Evolutionary conservation across 345 rosid genomes (phyloP).

Genomic region (thale cress (Arabidopsis thaliana)): DNA sequence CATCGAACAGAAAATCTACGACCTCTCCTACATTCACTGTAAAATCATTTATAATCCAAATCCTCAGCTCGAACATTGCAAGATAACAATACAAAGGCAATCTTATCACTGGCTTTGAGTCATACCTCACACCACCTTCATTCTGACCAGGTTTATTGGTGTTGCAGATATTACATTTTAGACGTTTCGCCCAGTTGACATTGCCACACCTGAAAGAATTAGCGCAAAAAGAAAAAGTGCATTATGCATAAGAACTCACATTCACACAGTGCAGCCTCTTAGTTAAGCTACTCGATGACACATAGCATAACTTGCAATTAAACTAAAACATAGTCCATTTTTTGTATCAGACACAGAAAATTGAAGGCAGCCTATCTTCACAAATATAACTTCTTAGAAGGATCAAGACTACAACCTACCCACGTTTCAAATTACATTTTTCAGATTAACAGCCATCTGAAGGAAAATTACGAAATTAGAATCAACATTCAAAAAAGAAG

Average conservation of each 20-base stretch:
- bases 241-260: background rate
- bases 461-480: background rate
- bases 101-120: background rate
- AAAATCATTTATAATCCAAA: background rate
- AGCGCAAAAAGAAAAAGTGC: background rate
- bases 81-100: constrained; percentile 11
- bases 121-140: constrained; percentile 97
- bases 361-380: background rate
- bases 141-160: constrained; percentile 95
- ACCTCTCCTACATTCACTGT: background rate
- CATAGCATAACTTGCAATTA: background rate
- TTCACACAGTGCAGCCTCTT: constrained; percentile 4
- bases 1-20: background rate
- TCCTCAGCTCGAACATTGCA: background rate
- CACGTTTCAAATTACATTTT: constrained; percentile 1
- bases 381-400: background rate
- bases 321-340: background rate
- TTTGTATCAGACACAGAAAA: background rate
- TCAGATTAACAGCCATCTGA: constrained; percentile 8
- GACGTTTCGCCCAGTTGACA: constrained; percentile 97
- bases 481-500: background rate
- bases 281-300: constrained; percentile 4
- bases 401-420: constrained; percentile 13
- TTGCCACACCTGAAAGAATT: constrained; percentile 81
- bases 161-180: constrained; percentile 94